These are phyloP conservation scores for Myriosclerotinia scirpicola DNA, from an alignment of 2,329 filamentous ascomycete species.

Conservation along the genomic window DNA sequence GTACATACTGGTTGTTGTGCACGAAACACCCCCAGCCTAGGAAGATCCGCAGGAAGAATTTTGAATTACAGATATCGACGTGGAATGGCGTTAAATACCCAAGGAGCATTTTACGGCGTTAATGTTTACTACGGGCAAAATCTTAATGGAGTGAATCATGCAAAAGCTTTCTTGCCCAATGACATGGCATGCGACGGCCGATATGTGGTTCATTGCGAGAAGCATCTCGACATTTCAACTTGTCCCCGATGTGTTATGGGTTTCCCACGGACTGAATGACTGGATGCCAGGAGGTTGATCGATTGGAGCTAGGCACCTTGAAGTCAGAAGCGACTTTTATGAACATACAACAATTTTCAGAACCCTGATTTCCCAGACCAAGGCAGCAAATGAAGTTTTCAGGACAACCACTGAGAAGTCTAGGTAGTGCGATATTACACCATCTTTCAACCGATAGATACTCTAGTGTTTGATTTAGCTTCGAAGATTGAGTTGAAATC, in stretches of 20 bases:
- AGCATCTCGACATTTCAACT: neutral
- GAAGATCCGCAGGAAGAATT: neutral
- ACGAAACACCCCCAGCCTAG: conserved; percentile 73
- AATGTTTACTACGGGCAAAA: neutral
- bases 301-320: neutral
- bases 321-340: neutral
- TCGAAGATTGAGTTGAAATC: no score
- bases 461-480: neutral
- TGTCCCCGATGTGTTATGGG: neutral
- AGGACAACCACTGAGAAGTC: neutral
- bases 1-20: conserved; percentile 76
- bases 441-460: neutral
- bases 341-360: neutral
- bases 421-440: neutral
- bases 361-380: neutral
- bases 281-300: no score
- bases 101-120: conserved; percentile 23
- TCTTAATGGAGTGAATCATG: conserved; percentile 9
- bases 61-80: conserved; percentile 1
- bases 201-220: neutral
- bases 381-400: neutral
- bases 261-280: neutral
- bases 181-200: neutral
- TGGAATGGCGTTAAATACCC: conserved; percentile 24
- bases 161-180: neutral